A percentile compares a stretch with the other conserved stretches of the same genome.
phyloP scores from a whole-genome alignment of 768 basidiomycete species.

The Podaxis rugospora region DNA sequence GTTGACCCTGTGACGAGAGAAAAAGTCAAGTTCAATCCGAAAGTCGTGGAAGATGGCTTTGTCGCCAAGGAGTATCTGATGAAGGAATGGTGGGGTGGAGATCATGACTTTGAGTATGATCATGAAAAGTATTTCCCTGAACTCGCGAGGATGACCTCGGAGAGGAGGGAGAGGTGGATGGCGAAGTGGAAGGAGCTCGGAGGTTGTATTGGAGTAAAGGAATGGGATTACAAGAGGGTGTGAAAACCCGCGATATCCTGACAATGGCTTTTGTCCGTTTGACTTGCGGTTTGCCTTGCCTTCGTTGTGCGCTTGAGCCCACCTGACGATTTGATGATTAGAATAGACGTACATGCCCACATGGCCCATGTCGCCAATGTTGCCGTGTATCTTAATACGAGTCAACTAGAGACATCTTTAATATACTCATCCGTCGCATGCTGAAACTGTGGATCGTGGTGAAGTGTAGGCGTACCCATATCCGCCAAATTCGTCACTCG shows the following conservation, averaged over 20 bases:
- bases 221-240: constrained; percentile 68
- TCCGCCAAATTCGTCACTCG: no score
- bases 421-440: not conserved
- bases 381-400: not conserved
- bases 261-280: not conserved
- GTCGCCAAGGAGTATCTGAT: constrained; percentile 71
- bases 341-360: not conserved
- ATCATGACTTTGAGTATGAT: constrained; percentile 60
- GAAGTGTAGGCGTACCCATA: no score
- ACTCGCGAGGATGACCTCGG: constrained; percentile 50
- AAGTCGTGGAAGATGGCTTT: constrained; percentile 58
- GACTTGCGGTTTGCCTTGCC: not conserved
- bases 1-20: constrained; percentile 78
- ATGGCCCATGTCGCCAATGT: not conserved
- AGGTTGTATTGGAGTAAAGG: constrained; percentile 64
- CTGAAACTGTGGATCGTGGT: no score
- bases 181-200: constrained; percentile 68
- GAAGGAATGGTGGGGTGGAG: constrained; percentile 66
- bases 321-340: not conserved
- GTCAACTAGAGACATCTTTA: not conserved
- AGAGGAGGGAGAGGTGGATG: constrained; percentile 44
- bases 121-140: constrained; percentile 76
- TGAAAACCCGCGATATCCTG: not conserved
- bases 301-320: not conserved
- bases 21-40: constrained; percentile 75